These are phyloP conservation scores for Auriscalpium microsporum DNA, from an alignment of 768 basidiomycete genomes.

Conservation along the genomic window DNA sequence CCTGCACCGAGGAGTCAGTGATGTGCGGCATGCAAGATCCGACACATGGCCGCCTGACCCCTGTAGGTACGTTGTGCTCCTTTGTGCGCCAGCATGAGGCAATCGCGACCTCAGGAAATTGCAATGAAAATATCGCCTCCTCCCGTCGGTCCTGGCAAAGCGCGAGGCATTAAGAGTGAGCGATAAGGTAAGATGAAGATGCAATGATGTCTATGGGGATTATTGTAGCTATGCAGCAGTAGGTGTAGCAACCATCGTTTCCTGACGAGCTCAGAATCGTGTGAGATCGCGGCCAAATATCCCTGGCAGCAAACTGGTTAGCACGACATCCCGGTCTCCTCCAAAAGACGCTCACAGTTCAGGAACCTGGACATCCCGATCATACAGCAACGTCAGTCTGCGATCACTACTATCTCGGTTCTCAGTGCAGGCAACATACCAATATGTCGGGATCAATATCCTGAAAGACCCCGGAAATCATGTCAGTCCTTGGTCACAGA, in stretches of 20 bases:
- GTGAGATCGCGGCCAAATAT: constrained; percentile 70
- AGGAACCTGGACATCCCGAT: constrained; percentile 42
- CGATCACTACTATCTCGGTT: neutral
- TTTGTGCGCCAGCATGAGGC: too few relatives aligned
- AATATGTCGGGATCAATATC: constrained; percentile 60
- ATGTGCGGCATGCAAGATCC: too few relatives aligned
- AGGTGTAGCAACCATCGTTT: neutral
- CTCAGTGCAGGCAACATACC: constrained; percentile 31
- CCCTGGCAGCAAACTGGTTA: constrained; percentile 32
- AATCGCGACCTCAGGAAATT: too few relatives aligned
- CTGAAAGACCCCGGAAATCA: constrained; percentile 24
- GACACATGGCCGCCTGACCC: too few relatives aligned
- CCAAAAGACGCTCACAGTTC: constrained; percentile 33
- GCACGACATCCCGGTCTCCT: constrained; percentile 16
- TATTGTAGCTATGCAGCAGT: too few relatives aligned
- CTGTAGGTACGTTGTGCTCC: too few relatives aligned
- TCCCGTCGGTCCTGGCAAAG: too few relatives aligned
- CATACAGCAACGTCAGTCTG: neutral
- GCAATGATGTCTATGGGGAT: too few relatives aligned
- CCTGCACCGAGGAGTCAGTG: too few relatives aligned
- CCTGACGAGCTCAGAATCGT: constrained; percentile 40
- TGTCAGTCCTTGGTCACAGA: neutral
- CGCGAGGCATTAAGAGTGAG: too few relatives aligned
- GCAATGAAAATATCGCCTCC: too few relatives aligned
- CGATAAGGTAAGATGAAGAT: too few relatives aligned